phyloP scores from a whole-genome alignment of 2,329 filamentous ascomycete species.

The Arthrobotrys musiformis region DNA sequence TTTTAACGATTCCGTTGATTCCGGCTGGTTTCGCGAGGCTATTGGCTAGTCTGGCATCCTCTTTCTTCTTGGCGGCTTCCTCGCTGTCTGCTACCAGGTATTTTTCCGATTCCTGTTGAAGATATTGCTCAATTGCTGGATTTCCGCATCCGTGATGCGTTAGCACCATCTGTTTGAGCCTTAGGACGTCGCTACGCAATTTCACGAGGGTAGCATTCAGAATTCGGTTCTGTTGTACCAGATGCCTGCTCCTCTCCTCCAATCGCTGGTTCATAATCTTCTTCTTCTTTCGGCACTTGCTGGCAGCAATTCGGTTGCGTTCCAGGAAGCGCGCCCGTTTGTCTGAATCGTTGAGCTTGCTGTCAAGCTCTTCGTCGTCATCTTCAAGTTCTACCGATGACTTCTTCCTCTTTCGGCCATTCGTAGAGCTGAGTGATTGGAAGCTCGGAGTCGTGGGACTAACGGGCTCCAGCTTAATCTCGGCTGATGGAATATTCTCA shows the following conservation, averaged over 20 bases:
- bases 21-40: slow-evolving; percentile 22
- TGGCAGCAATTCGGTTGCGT: slow-evolving; percentile 77
- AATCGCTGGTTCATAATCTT: slow-evolving; percentile 67
- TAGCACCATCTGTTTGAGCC: slow-evolving; percentile 60
- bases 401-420: slow-evolving; percentile 48
- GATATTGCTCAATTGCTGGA: slow-evolving; percentile 58
- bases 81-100: slow-evolving; percentile 46
- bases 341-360: slow-evolving; percentile 60
- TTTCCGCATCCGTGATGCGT: slow-evolving; percentile 60
- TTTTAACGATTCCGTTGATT: slow-evolving; percentile 38
- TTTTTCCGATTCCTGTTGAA: slow-evolving; percentile 58
- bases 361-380: slow-evolving; percentile 39
- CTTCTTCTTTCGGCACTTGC: slow-evolving; percentile 77
- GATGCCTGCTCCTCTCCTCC: slow-evolving; percentile 62
- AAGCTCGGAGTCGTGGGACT: slow-evolving; percentile 35
- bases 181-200: slow-evolving; percentile 60
- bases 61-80: slow-evolving; percentile 32
- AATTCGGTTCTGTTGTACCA: slow-evolving; percentile 58
- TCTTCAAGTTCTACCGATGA: slow-evolving; percentile 17
- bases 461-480: slow-evolving; percentile 38
- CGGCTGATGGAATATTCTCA: slow-evolving; percentile 32
- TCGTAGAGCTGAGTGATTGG: slow-evolving; percentile 21
- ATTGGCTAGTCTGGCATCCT: slow-evolving; percentile 18
- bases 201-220: slow-evolving; percentile 57
- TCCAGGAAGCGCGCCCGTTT: slow-evolving; percentile 72